Conservation (phyloP, 768 basidiomycete genomes). For the Naganishia vishniacii region DNA sequence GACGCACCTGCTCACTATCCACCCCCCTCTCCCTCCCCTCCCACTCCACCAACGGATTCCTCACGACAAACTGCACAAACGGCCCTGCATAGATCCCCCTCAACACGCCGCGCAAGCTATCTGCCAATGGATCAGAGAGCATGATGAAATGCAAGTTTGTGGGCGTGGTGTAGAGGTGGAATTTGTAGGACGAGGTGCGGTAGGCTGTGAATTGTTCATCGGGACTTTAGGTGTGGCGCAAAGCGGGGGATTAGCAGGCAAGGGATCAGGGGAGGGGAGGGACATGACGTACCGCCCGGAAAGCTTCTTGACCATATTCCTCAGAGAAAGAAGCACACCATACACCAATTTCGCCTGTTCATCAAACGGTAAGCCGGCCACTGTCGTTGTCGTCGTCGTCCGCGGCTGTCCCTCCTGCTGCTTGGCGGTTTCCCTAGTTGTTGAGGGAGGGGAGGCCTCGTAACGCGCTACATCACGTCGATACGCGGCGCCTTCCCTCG, state of each 20-base stretch:
- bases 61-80: conserved; percentile 86
- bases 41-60: conserved; percentile 70
- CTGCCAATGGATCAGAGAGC: conserved; percentile 77
- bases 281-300: conserved; percentile 63
- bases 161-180: conserved; percentile 84
- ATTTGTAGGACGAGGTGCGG: conserved; percentile 82
- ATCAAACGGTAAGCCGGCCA: conserved; percentile 71
- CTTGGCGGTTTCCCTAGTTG: background rate
- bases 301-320: conserved; percentile 92
- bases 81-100: conserved; percentile 89
- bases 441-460: conserved; percentile 27
- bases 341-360: conserved; percentile 97
- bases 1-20: conserved; percentile 70
- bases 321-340: conserved; percentile 81
- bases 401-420: background rate
- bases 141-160: conserved; percentile 95
- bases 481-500: conserved; percentile 63
- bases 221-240: conserved; percentile 50
- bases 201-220: conserved; percentile 89
- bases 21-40: conserved; percentile 68
- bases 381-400: background rate
- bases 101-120: conserved; percentile 72
- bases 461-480: conserved; percentile 74
- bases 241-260: background rate
- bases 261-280: background rate